Evolutionary conservation across 1,284 basidiomycete species (phyloP).

Genomic region (Cutaneotrichosporon sp.): DNA sequence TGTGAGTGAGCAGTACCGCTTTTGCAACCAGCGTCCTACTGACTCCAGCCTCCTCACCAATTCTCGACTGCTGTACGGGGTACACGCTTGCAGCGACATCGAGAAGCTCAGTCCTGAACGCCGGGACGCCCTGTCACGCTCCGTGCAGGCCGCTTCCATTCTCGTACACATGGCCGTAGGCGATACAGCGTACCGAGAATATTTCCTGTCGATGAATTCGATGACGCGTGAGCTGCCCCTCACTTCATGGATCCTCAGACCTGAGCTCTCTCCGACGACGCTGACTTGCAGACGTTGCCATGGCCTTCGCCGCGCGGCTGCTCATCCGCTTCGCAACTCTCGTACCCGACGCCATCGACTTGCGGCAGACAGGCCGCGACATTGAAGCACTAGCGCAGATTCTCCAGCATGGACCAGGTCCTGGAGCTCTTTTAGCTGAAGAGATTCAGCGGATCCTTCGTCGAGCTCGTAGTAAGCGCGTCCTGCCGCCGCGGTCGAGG

Average conservation of each 20-base stretch:
- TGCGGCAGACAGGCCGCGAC: conserved; percentile 31
- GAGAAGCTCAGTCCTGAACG: conserved; percentile 14
- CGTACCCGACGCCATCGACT: conserved; percentile 32
- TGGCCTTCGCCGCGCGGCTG: conserved; percentile 35
- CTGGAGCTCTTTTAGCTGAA: neutral
- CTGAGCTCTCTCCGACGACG: too few species aligned
- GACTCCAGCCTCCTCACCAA: conserved; percentile 23
- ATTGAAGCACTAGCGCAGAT: conserved; percentile 33
- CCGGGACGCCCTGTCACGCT: neutral
- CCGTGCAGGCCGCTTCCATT: neutral
- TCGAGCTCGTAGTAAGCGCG: conserved; percentile 2
- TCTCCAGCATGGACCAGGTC: conserved; percentile 22
- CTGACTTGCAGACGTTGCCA: conserved; percentile 21
- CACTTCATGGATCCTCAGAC: too few species aligned
- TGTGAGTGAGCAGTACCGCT: neutral
- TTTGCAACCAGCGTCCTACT: neutral
- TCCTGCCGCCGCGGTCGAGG: neutral
- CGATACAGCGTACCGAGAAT: conserved; percentile 2
- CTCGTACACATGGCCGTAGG: conserved; percentile 6
- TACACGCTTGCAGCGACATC: conserved; percentile 22
- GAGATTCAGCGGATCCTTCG: conserved; percentile 4
- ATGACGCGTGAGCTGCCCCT: neutral
- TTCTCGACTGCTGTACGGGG: conserved; percentile 25
- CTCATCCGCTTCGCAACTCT: conserved; percentile 36
- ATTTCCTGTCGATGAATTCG: conserved; percentile 3